Percentiles rank a stretch among this genome's conserved stretches.
phyloP scores from a whole-genome alignment of 352 stramenopile species.

The Globisporangium cystogenes region DNA sequence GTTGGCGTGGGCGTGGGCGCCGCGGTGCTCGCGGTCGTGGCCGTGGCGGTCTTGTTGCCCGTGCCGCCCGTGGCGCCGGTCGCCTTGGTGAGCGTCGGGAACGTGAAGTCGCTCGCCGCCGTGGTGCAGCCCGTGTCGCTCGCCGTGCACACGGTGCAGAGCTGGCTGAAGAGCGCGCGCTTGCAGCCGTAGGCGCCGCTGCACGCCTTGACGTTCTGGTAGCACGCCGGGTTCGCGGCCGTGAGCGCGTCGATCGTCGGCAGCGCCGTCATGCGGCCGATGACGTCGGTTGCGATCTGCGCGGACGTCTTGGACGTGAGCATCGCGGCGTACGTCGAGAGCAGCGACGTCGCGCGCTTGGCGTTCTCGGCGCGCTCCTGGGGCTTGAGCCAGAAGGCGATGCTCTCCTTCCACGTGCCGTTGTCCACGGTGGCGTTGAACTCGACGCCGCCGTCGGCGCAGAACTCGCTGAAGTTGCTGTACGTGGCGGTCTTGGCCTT shows the following conservation, averaged over 20 bases:
- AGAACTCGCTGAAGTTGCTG: slow-evolving; percentile 68
- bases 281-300: slow-evolving; percentile 16
- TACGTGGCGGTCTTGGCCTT: slow-evolving; percentile 28
- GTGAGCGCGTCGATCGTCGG: slow-evolving; percentile 34
- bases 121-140: slow-evolving; percentile 1
- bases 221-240: slow-evolving; percentile 51
- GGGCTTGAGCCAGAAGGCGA: slow-evolving; percentile 63
- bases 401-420: slow-evolving; percentile 27
- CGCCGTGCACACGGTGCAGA: slow-evolving; percentile 40
- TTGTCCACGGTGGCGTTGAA: slow-evolving; percentile 33
- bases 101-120: not conserved
- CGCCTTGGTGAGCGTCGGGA: slow-evolving; percentile 6
- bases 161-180: slow-evolving; percentile 45
- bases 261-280: slow-evolving; percentile 31
- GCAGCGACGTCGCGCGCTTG: slow-evolving; percentile 28
- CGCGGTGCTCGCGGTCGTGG: slow-evolving; percentile 14
- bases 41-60: slow-evolving; percentile 25
- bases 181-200: slow-evolving; percentile 50
- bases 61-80: not conserved
- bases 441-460: slow-evolving; percentile 45
- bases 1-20: slow-evolving; percentile 4
- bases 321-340: slow-evolving; percentile 37
- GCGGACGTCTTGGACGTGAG: slow-evolving; percentile 21
- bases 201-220: slow-evolving; percentile 51
- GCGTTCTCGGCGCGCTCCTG: slow-evolving; percentile 40